Conservation (phyloP, 176 grass and related monocot genomes). For the Carex littledalei region DNA sequence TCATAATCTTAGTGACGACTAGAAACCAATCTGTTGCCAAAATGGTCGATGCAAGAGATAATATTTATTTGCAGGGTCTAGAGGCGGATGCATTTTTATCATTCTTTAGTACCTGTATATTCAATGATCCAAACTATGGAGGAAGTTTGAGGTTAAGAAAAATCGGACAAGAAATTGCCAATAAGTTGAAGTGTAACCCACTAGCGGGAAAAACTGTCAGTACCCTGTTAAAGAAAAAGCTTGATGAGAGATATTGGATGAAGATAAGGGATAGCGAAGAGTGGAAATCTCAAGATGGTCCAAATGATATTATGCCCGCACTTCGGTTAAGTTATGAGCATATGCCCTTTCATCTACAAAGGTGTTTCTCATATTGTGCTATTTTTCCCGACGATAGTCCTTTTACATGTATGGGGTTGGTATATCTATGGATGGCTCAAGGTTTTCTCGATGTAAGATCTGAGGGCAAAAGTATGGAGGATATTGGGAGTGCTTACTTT, state of each 20-base stretch:
- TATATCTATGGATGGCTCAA: conserved; percentile 46
- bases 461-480: neutral
- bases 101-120: too few species aligned
- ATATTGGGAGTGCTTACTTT: conserved; percentile 26
- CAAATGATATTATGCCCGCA: conserved; percentile 11
- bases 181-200: too few species aligned
- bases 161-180: too few species aligned
- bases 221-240: neutral
- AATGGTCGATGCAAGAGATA: conserved; percentile 14
- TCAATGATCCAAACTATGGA: too few species aligned
- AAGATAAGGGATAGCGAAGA: neutral
- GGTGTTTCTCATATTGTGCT: conserved; percentile 25
- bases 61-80: too few species aligned
- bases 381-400: conserved; percentile 1
- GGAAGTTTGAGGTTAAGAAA: too few species aligned
- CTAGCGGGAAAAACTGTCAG: too few species aligned
- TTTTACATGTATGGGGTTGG: neutral
- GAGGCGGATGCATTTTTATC: too few species aligned
- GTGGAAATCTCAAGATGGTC: conserved; percentile 1
- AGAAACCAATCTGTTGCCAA: conserved; percentile 9
- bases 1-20: conserved; percentile 30
- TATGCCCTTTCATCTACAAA: conserved; percentile 2
- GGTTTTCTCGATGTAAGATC: conserved; percentile 15
- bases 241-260: neutral
- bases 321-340: conserved; percentile 32